A percentile compares a stretch with the other conserved stretches of the same genome.
These are phyloP conservation scores for Raffaelea deltoideospora DNA, from an alignment of 2,329 filamentous ascomycete genomes.

Conservation along the genomic window DNA sequence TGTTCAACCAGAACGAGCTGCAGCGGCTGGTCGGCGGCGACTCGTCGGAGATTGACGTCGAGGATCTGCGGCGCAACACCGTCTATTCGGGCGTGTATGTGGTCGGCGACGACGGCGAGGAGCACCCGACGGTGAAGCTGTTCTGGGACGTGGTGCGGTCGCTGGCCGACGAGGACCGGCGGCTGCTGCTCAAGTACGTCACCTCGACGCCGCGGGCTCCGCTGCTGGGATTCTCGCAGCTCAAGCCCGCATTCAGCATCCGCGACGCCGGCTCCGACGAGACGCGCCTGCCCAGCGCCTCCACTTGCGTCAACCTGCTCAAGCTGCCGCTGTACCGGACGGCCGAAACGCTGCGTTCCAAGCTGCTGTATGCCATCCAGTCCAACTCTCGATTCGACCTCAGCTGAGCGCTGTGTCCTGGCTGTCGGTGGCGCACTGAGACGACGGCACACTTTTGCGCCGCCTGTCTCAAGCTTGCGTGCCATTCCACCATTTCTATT, in stretches of 20 bases:
- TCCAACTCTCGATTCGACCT: conserved; percentile 88
- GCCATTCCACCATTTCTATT: no score
- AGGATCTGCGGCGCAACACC: conserved; percentile 73
- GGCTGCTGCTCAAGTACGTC: conserved; percentile 87
- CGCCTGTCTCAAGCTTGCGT: no score
- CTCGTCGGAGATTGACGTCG: conserved; percentile 69
- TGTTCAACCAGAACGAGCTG: conserved; percentile 96
- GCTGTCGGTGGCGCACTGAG: no score
- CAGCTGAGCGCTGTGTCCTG: conserved; percentile 32
- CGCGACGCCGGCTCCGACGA: conserved; percentile 67
- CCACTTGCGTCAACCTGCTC: conserved; percentile 87
- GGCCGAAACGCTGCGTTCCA: conserved; percentile 52
- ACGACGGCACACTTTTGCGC: no score
- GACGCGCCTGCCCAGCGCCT: conserved; percentile 73
- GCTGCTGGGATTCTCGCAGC: conserved; percentile 70
- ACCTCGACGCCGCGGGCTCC: conserved; percentile 86
- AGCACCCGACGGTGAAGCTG: conserved; percentile 71
- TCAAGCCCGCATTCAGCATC: conserved; percentile 80
- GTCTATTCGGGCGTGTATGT: conserved; percentile 76
- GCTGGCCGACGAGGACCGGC: conserved; percentile 60
- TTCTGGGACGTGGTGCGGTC: conserved; percentile 84
- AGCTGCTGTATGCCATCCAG: conserved; percentile 78
- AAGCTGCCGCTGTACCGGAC: conserved; percentile 75
- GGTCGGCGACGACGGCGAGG: conserved; percentile 74
- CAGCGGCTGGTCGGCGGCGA: conserved; percentile 89